A percentile compares a stretch with the other conserved stretches of the same genome.
Conservation (phyloP, 73 alveolate species). For the Tetrahymena elliotti region DNA sequence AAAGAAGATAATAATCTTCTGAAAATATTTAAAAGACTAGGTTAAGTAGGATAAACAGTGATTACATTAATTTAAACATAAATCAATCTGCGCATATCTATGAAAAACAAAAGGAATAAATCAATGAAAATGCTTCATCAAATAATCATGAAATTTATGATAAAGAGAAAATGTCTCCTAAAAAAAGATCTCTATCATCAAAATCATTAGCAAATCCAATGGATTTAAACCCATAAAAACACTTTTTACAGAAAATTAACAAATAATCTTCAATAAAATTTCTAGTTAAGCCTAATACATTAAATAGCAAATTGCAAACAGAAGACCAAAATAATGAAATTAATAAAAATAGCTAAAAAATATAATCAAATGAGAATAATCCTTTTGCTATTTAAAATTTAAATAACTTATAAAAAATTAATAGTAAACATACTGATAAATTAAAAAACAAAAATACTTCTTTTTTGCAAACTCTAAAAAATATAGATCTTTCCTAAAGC, state of each 20-base stretch:
- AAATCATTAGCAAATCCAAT: neutral
- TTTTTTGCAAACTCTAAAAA: neutral
- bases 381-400: too few relatives aligned
- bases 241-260: neutral
- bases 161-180: neutral
- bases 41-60: neutral
- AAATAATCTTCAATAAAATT: neutral
- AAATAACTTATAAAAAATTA: too few relatives aligned
- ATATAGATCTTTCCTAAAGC: neutral
- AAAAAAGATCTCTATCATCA: neutral
- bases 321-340: neutral
- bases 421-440: neutral
- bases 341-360: neutral
- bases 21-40: neutral
- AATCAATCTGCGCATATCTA: neutral
- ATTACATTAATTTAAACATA: neutral
- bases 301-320: neutral
- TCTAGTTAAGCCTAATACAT: neutral
- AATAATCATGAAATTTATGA: neutral
- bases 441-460: neutral
- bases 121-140: neutral
- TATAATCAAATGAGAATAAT: neutral
- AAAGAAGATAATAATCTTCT: neutral
- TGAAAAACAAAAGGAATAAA: neutral
- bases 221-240: neutral